Evolutionary conservation across 169 alveolate species (phyloP).

Genomic region (Plasmodium blacklocki): DNA sequence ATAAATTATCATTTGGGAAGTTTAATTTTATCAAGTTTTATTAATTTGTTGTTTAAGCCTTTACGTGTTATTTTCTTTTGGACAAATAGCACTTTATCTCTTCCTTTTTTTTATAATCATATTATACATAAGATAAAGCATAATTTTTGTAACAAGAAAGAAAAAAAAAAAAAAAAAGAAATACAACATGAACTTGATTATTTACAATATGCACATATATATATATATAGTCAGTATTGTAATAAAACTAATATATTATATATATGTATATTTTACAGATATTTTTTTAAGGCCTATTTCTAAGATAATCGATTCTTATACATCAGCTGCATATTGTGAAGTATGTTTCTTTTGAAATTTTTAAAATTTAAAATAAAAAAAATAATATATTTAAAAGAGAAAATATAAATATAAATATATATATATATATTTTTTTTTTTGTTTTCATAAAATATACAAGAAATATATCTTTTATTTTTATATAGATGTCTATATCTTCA

Average conservation of each 20-base stretch:
- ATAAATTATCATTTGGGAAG: constrained; percentile 58
- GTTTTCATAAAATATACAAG: no score
- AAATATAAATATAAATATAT: no score
- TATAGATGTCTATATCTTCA: constrained; percentile 62
- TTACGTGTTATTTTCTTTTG: constrained; percentile 61
- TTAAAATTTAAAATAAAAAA: not conserved
- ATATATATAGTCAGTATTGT: not conserved
- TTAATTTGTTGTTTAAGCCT: constrained; percentile 26
- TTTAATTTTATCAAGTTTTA: constrained; percentile 52
- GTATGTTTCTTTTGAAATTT: not conserved
- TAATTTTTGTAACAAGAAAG: constrained; percentile 21
- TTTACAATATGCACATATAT: not conserved
- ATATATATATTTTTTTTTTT: no score
- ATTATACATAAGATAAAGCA: constrained; percentile 38
- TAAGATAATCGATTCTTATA: constrained; percentile 25
- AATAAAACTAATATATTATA: not conserved
- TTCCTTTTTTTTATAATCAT: constrained; percentile 46
- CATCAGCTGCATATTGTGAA: constrained; percentile 62
- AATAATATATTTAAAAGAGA: not conserved
- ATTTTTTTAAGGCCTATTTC: constrained; percentile 53
- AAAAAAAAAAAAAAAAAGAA: not conserved
- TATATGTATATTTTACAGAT: not conserved
- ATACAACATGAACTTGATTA: not conserved
- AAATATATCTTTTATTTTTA: not conserved
- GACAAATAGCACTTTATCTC: constrained; percentile 55